A percentile compares a stretch with the other conserved stretches of the same genome.
Conservation (phyloP, 495 filamentous ascomycete species). For the Annulohypoxylon bovei region DNA sequence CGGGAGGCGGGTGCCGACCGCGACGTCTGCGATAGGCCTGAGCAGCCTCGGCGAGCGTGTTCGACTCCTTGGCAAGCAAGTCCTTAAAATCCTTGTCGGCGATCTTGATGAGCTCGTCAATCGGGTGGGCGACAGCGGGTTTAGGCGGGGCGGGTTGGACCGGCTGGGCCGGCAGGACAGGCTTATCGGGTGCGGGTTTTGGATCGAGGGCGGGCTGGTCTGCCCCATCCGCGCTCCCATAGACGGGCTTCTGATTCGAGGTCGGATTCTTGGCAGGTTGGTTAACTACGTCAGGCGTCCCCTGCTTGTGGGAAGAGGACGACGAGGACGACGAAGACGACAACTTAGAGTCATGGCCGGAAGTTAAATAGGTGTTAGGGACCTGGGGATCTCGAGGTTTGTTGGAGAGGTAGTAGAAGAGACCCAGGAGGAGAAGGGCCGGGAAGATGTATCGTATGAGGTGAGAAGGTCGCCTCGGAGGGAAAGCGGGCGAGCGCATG, state of each 20-base stretch:
- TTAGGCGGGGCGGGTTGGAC: slow-evolving; percentile 29
- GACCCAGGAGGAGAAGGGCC: slow-evolving; percentile 43
- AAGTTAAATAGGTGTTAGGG: slow-evolving; percentile 22
- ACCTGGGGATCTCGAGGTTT: slow-evolving; percentile 14
- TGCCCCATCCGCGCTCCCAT: slow-evolving; percentile 14
- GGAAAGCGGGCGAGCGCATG: slow-evolving; percentile 52
- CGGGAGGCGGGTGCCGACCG: slow-evolving; percentile 77
- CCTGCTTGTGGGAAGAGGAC: slow-evolving; percentile 17
- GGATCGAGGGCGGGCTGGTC: slow-evolving; percentile 25
- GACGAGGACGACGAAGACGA: slow-evolving; percentile 8
- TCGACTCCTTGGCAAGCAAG: slow-evolving; percentile 53
- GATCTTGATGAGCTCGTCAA: slow-evolving; percentile 55
- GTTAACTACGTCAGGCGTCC: slow-evolving; percentile 20
- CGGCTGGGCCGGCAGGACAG: slow-evolving; percentile 28
- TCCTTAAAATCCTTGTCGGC: slow-evolving; percentile 55
- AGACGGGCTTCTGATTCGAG: slow-evolving; percentile 26
- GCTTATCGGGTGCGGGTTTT: slow-evolving; percentile 19
- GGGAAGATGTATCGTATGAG: slow-evolving; percentile 51
- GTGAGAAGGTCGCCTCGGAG: slow-evolving; percentile 51
- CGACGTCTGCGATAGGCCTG: slow-evolving; percentile 68
- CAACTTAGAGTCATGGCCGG: slow-evolving; percentile 18
- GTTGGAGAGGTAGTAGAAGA: slow-evolving; percentile 47
- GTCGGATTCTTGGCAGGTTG: slow-evolving; percentile 27
- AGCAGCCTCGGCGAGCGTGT: slow-evolving; percentile 67
- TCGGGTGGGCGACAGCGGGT: slow-evolving; percentile 51